A percentile compares a stretch with the other conserved stretches of the same genome.
Conservation (phyloP, 345 rosid species). For the Kernera saxatilis region DNA sequence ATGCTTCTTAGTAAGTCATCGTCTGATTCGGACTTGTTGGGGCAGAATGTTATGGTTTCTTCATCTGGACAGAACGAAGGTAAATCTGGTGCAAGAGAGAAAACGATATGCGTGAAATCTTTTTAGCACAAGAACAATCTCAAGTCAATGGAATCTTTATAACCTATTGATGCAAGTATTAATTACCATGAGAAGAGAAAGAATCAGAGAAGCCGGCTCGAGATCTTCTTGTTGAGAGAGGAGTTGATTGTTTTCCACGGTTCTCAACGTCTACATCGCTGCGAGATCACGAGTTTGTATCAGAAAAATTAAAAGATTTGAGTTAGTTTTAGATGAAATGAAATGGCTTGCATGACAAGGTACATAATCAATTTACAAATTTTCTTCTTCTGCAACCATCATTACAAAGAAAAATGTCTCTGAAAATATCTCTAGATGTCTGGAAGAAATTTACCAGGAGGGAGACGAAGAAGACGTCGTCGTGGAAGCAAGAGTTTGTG, state of each 20-base stretch:
- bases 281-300: neutral
- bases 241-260: constrained; percentile 20
- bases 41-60: neutral
- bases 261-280: constrained; percentile 33
- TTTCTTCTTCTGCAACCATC: neutral
- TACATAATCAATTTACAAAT: neutral
- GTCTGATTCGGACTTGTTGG: constrained; percentile 8
- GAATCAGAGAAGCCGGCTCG: constrained; percentile 49
- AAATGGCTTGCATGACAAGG: neutral
- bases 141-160: neutral
- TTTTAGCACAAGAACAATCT: neutral
- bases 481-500: constrained; percentile 23
- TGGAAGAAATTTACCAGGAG: constrained; percentile 12
- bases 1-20: constrained; percentile 35
- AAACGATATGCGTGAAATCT: neutral
- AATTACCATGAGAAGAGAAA: constrained; percentile 42
- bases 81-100: constrained; percentile 31
- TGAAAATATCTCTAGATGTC: neutral
- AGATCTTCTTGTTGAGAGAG: constrained; percentile 29
- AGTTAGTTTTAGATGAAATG: neutral
- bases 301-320: neutral
- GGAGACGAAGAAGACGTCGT: constrained; percentile 28
- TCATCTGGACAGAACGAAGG: constrained; percentile 21
- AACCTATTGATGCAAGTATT: neutral
- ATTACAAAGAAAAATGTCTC: neutral